phyloP scores from a whole-genome alignment of 192 early-diverging fungal species.

The Dissophora ornata region DNA sequence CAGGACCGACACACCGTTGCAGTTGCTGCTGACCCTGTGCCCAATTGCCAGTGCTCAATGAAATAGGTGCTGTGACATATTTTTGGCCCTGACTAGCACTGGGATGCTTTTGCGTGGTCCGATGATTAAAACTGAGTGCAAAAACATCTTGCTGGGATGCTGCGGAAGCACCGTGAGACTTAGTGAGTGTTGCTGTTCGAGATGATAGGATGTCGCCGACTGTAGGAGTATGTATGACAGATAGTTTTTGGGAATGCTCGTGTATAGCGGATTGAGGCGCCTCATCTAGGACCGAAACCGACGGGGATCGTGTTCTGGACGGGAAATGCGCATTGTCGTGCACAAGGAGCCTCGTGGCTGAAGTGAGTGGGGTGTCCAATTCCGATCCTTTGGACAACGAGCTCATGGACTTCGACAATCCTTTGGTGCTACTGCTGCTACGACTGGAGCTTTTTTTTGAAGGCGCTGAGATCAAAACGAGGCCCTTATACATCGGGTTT shows the following conservation, averaged over 20 bases:
- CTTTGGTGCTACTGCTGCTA: neutral
- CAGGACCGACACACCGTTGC: conserved; percentile 8
- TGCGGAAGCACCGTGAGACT: too few relatives aligned
- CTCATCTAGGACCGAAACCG: conserved; percentile 5
- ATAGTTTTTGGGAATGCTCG: neutral
- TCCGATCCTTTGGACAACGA: conserved; percentile 6
- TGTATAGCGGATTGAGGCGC: neutral
- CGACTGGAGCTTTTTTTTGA: conserved; percentile 3
- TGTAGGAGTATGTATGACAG: neutral
- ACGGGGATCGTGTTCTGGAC: conserved; percentile 1
- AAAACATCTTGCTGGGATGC: too few relatives aligned
- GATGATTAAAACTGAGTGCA: too few relatives aligned
- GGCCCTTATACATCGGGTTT: conserved; percentile 12
- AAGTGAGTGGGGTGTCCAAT: too few relatives aligned
- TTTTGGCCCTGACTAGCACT: neutral
- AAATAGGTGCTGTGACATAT: conserved; percentile 1
- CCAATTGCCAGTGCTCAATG: conserved; percentile 2
- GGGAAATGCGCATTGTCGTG: too few relatives aligned
- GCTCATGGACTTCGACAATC: conserved; percentile 19
- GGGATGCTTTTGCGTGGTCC: neutral
- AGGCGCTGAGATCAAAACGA: conserved; percentile 13
- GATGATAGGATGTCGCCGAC: conserved; percentile 4
- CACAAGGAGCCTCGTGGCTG: too few relatives aligned
- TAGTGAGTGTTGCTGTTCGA: neutral
- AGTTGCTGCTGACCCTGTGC: neutral